Base-by-base conservation (phyloP, 257 asterid genomes). In the Coffea eugenioides region DNA sequence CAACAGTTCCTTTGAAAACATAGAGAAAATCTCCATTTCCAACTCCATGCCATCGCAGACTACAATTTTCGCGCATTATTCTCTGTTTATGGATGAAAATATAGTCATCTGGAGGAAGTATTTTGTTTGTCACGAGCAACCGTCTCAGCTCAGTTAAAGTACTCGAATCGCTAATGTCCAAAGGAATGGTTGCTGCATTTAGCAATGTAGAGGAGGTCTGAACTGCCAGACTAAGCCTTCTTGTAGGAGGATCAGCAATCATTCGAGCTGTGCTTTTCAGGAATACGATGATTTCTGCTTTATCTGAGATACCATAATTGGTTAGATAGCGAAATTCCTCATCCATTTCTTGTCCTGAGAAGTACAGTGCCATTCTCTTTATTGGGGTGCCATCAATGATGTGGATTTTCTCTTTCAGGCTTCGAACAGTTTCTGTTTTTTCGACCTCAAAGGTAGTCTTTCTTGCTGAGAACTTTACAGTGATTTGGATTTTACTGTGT, bases 31-130 rank as follows among this genome's bases (percentile, higher is more conserved):
- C 97, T 15, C 91, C 91, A 82, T 77, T 84, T 80, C 89, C 91
- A n/a, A 90, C 97, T 1, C 98, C 97, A 83, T 92, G 98, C 98
- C 96, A 93, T 54, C 98, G 90, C 0, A 93, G 86, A 81, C 91
- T 92, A 77, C 91, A 89, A 70, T 71, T 86, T 5, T 85, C 94
- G 1, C 91, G 76, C 98, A 92, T 92, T 10, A 93, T 89, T 82
- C 97, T 88, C 83, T 93, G 98, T 64, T 90, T 92, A 34, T 93
- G 98, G 69, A 92, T 88, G 62, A 92, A 89, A 79, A 93, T 91
- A 80, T 93, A 93, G 8, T 91, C 98, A 82, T 93, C 97, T 15
- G n/a, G 71, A 3, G 97, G 96, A 39, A 93, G 79, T 43, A 87
- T 73, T 49, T 84, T 87, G 71, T 86, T 81, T 65, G 66, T 87